Evolutionary conservation across 2,329 filamentous ascomycete species (phyloP).

Genomic region (Sporothrix dimorphospora): DNA sequence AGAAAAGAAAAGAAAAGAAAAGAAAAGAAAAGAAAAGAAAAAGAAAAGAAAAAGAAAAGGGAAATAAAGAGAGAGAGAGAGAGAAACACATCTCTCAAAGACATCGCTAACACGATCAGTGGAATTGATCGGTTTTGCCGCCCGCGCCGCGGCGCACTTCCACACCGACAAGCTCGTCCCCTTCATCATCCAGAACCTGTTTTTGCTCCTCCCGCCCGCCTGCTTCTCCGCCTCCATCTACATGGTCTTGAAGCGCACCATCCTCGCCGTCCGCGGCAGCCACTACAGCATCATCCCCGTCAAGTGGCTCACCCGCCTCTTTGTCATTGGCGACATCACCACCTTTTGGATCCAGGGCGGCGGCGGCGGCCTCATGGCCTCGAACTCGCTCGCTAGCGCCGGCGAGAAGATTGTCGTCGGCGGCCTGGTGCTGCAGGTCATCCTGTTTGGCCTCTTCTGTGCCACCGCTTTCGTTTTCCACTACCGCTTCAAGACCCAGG

Average conservation of each 20-base stretch:
- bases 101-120: constrained; percentile 24
- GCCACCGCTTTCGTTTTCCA: constrained; percentile 55
- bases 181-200: constrained; percentile 42
- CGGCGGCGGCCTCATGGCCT: constrained; percentile 43
- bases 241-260: constrained; percentile 48
- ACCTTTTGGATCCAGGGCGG: constrained; percentile 50
- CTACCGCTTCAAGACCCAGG: constrained; percentile 36
- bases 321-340: constrained; percentile 51
- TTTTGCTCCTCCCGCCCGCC: constrained; percentile 45
- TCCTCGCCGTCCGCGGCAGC: constrained; percentile 35
- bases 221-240: constrained; percentile 49
- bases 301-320: constrained; percentile 51
- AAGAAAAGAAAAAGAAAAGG: too few relatives aligned
- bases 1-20: too few relatives aligned
- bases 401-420: constrained; percentile 49
- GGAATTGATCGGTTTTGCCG: constrained; percentile 29
- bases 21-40: too few relatives aligned
- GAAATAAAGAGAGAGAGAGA: too few relatives aligned
- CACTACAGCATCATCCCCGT: constrained; percentile 38
- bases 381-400: constrained; percentile 36
- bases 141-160: constrained; percentile 33
- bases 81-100: too few relatives aligned
- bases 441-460: constrained; percentile 51
- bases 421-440: constrained; percentile 52
- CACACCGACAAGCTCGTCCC: constrained; percentile 39